Conservation (phyloP, 306 rosid species). For the Pachyrhizus erosus region DNA sequence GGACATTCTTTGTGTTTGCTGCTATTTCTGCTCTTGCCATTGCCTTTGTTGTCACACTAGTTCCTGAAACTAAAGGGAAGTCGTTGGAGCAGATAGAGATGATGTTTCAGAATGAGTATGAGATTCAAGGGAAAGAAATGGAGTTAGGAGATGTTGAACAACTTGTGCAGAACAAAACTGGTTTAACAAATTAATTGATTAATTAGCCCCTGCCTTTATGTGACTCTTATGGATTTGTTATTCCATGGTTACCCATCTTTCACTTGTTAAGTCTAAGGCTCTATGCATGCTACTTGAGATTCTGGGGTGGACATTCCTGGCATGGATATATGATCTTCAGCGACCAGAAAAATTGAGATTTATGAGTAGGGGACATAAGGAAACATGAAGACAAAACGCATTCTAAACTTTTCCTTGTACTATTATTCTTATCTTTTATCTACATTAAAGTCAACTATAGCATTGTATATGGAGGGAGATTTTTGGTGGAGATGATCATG, state of each 20-base stretch:
- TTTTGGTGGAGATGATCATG: conserved; percentile 38
- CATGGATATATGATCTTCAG: conserved; percentile 38
- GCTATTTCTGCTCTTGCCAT: conserved; percentile 71
- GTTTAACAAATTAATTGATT: conserved; percentile 42
- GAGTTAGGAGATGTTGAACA: conserved; percentile 88
- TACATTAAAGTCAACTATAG: conserved; percentile 41
- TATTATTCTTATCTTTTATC: conserved; percentile 30
- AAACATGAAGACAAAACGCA: not conserved
- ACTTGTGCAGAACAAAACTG: conserved; percentile 74
- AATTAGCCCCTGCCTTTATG: not conserved
- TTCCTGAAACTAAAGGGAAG: conserved; percentile 95
- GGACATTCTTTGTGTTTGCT: conserved; percentile 80
- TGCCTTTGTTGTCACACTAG: conserved; percentile 62
- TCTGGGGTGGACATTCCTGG: conserved; percentile 36
- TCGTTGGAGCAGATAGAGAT: conserved; percentile 89
- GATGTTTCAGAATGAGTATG: conserved; percentile 71
- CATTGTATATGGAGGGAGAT: conserved; percentile 36
- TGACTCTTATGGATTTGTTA: conserved; percentile 40
- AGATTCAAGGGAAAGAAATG: conserved; percentile 54
- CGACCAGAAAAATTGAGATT: conserved; percentile 18
- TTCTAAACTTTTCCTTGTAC: conserved; percentile 37
- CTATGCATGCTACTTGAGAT: conserved; percentile 1
- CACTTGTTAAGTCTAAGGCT: conserved; percentile 39
- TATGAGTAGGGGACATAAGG: conserved; percentile 35
- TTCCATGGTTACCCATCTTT: conserved; percentile 38